Base-by-base conservation (phyloP, 2,329 filamentous ascomycete genomes). In the Huntiella abstrusa region DNA sequence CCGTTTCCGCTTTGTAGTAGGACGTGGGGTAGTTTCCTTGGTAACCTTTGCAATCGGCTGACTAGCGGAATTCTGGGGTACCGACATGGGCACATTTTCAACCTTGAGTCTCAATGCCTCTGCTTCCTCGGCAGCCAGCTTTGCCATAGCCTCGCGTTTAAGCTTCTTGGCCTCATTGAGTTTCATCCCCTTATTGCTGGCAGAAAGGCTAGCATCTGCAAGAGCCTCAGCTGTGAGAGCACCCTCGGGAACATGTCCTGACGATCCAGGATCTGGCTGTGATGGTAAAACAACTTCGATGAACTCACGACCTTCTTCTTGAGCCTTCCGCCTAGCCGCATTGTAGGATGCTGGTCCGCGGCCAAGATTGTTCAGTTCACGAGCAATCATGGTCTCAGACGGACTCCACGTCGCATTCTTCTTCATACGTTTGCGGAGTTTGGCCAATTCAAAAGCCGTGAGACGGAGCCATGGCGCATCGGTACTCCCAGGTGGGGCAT, bases 381-480 rank as follows among this genome's bases (percentile, higher is more conserved):
- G 70, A 12, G 80, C 74, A 52, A 88, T 83, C 83, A 91, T 91
- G 0, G 83, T 87, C 54, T 84, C 80, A 52, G 81, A 87, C 0
- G 83, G 83, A 2, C 75, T 77, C 83, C 83, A 91, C 4, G 83
- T 78, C 0, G 83, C 80, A 56, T 91, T 91, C 68, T 91, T 91
- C 70, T 91, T 91, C 83, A 91, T 91, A 13, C 80, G 71, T 62
- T 91, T 91, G 50, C 83, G 69, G 5, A 91, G 67, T 52, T 76
- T 71, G 1, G 75, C 76, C 41, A 81, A 64, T 56, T 81, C 77
- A 51, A 73, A 79, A 12, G 68, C 64, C 5, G 75, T 80, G 34
- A 81, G 65, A 53, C 75, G 74, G 17, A 80, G 63, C 77, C 77
- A 81, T 0, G 77, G 77, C 8, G 73, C 70, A 54, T 79, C 70